These are phyloP conservation scores for Paraglomus brasilianum DNA, from an alignment of 192 early-diverging fungal species.

Conservation along the genomic window DNA sequence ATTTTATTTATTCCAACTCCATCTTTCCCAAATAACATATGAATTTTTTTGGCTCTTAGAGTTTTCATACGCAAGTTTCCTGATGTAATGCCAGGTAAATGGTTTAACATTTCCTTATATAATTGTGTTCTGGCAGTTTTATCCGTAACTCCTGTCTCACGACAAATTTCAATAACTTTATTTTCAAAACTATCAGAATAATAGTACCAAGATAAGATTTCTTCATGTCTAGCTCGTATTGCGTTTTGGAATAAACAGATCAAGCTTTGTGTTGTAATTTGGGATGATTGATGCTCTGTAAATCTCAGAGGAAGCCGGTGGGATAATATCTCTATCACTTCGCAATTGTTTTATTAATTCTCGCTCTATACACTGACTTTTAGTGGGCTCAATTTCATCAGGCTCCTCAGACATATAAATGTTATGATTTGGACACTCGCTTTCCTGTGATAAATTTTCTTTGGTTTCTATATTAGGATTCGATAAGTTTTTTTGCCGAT, in stretches of 20 bases:
- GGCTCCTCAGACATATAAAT: not conserved
- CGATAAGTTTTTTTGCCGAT: slow-evolving; percentile 1
- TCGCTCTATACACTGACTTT: slow-evolving; percentile 19
- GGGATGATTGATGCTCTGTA: slow-evolving; percentile 1
- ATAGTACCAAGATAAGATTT: slow-evolving; percentile 20
- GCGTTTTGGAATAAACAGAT: slow-evolving; percentile 3
- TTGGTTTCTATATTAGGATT: too few relatives aligned
- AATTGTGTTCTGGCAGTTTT: too few relatives aligned
- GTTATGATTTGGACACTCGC: too few relatives aligned
- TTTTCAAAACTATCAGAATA: slow-evolving; percentile 25
- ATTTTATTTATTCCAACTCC: slow-evolving; percentile 25
- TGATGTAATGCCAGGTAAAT: not conserved
- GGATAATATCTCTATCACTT: not conserved
- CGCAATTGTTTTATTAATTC: slow-evolving; percentile 10
- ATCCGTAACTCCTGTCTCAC: slow-evolving; percentile 7
- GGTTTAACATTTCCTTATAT: too few relatives aligned
- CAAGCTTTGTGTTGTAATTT: slow-evolving; percentile 16
- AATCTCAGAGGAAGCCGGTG: slow-evolving; percentile 16
- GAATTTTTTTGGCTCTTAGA: slow-evolving; percentile 21
- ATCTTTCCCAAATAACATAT: too few relatives aligned
- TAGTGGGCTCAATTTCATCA: slow-evolving; percentile 23
- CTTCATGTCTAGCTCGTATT: slow-evolving; percentile 6
- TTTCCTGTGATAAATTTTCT: too few relatives aligned
- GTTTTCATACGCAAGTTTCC: slow-evolving; percentile 15
- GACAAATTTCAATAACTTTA: slow-evolving; percentile 17